Evolutionary conservation across 192 early-diverging fungal species (phyloP).

Genomic region (Funneliformis mosseae): DNA sequence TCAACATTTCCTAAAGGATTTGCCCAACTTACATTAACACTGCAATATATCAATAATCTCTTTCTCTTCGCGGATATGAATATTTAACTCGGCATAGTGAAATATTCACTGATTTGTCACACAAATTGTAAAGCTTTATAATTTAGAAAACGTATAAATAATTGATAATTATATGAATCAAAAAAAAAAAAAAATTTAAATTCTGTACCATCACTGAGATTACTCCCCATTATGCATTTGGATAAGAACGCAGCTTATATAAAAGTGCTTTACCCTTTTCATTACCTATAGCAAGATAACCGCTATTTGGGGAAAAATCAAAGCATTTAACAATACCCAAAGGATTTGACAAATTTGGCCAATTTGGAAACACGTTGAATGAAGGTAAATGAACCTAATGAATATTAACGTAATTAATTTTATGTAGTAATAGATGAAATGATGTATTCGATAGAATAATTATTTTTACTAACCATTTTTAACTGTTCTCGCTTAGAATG

Average conservation of each 20-base stretch:
- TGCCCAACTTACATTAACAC: too few species aligned
- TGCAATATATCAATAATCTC: too few species aligned
- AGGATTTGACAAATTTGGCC: constrained; percentile 86
- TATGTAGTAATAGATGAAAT: background rate
- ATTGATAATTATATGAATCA: too few species aligned
- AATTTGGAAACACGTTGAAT: constrained; percentile 84
- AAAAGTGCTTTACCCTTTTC: constrained; percentile 87
- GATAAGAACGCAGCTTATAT: constrained; percentile 75
- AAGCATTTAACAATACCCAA: constrained; percentile 78
- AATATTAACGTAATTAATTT: background rate
- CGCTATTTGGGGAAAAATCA: constrained; percentile 90
- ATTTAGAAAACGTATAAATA: too few species aligned
- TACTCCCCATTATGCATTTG: constrained; percentile 39
- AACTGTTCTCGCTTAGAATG: constrained; percentile 76
- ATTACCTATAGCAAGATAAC: constrained; percentile 90
- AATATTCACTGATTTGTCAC: too few species aligned
- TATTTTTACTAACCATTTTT: constrained; percentile 47
- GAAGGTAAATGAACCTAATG: constrained; percentile 74
- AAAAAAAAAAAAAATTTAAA: too few species aligned
- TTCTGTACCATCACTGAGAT: too few species aligned
- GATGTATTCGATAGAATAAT: background rate
- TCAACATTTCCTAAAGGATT: too few species aligned
- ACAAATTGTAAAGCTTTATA: too few species aligned
- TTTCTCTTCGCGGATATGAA: too few species aligned
- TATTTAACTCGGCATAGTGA: too few species aligned